Percentiles rank a stretch among this genome's conserved stretches.
Evolutionary conservation across 2,329 filamentous ascomycete species (phyloP).

Genomic region (Penicillium sp.): DNA sequence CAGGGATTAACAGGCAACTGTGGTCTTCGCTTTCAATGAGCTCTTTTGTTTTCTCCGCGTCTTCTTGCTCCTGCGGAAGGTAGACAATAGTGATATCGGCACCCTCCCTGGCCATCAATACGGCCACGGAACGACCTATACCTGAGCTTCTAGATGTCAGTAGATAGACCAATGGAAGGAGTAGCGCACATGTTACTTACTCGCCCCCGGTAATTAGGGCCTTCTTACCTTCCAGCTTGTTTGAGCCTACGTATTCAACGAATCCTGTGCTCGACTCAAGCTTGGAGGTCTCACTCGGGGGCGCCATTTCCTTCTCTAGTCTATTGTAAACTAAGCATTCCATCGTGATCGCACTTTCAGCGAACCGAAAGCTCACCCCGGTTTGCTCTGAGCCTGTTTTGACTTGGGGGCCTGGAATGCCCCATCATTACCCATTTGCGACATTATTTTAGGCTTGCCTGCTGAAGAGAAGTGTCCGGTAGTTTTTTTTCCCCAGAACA

Average conservation of each 20-base stretch:
- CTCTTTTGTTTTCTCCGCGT: constrained; percentile 59
- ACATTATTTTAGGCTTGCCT: too few species aligned
- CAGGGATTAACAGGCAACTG: neutral
- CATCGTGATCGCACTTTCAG: too few species aligned
- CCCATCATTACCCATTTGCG: too few species aligned
- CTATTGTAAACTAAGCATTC: too few species aligned
- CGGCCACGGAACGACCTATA: constrained; percentile 59
- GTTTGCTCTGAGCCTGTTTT: too few species aligned
- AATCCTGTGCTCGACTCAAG: neutral
- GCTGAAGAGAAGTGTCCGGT: too few species aligned
- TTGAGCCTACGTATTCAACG: constrained; percentile 3
- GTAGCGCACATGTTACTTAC: neutral
- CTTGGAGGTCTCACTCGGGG: neutral
- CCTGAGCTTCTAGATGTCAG: constrained; percentile 49
- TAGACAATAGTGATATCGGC: constrained; percentile 34
- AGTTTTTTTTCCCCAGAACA: too few species aligned
- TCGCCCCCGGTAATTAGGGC: constrained; percentile 3
- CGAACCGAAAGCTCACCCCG: too few species aligned
- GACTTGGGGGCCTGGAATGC: too few species aligned
- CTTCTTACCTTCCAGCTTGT: constrained; percentile 6
- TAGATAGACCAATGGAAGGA: neutral
- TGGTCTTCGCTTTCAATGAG: neutral
- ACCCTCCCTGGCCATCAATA: constrained; percentile 63
- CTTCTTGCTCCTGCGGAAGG: constrained; percentile 51
- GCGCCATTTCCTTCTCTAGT: neutral